Conservation (phyloP, 31 red algal genomes). For the Endocladia muricata region DNA sequence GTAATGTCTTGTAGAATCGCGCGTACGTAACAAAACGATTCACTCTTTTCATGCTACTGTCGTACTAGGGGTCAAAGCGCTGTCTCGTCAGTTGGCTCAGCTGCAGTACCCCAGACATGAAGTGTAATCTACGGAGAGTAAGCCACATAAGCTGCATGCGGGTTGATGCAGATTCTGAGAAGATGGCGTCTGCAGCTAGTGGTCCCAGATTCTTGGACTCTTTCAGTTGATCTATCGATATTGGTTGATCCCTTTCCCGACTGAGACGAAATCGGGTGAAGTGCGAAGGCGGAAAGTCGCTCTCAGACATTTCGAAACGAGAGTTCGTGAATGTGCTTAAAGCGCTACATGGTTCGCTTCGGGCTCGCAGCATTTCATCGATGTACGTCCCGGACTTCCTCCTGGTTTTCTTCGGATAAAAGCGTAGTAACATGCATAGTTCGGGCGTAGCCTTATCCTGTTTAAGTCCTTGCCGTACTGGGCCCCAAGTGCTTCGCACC, state of each 20-base stretch:
- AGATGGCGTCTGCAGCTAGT: neutral
- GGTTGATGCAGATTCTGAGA: neutral
- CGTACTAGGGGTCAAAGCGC: no score
- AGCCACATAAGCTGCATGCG: neutral
- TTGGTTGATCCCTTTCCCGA: neutral
- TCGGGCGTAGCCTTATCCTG: neutral
- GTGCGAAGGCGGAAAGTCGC: neutral
- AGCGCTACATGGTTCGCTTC: neutral
- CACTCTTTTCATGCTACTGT: no score
- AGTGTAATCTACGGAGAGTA: no score
- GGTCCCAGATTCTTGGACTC: neutral
- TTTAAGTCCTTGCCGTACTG: neutral
- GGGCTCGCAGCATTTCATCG: neutral
- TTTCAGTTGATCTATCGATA: neutral
- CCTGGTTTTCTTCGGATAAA: neutral
- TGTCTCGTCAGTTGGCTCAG: no score
- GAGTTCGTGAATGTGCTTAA: neutral
- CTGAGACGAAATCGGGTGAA: neutral
- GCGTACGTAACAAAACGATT: no score
- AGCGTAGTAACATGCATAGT: neutral
- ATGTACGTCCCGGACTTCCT: neutral
- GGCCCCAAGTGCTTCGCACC: neutral
- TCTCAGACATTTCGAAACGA: neutral
- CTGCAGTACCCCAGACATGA: no score
- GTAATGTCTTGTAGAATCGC: no score